Evolutionary conservation across 176 grass and related monocot genomes (phyloP).

Genomic region (Carex littledalei): DNA sequence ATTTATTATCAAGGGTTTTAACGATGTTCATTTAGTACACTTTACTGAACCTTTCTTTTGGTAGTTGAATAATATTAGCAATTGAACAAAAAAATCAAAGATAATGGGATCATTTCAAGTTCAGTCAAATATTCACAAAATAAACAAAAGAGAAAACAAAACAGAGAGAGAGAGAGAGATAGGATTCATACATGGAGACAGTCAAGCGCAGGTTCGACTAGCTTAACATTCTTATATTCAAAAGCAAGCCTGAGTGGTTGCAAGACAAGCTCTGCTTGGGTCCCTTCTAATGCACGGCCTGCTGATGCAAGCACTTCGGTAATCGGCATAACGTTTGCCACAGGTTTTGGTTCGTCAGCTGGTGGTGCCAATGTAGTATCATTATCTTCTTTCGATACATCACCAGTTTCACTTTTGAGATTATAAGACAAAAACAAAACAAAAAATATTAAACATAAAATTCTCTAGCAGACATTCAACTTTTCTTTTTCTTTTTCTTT

Average conservation of each 20-base stretch:
- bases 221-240: constrained; percentile 92
- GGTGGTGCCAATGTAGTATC: constrained; percentile 8
- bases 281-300: constrained; percentile 66
- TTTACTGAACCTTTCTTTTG: not conserved
- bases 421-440: not conserved
- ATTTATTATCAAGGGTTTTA: not conserved
- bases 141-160: constrained; percentile 17
- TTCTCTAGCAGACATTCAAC: not conserved
- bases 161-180: no score
- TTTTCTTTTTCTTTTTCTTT: not conserved
- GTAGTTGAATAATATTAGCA: not conserved
- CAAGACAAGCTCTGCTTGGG: constrained; percentile 87
- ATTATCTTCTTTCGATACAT: constrained; percentile 4
- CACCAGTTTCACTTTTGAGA: constrained; percentile 17
- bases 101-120: not conserved
- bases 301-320: constrained; percentile 74
- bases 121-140: constrained; percentile 8
- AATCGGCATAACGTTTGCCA: constrained; percentile 35
- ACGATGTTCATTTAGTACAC: not conserved
- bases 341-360: constrained; percentile 14
- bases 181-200: constrained; percentile 75
- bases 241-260: constrained; percentile 93
- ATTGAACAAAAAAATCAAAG: not conserved
- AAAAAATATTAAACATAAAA: not conserved
- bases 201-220: constrained; percentile 91